Conservation (phyloP, 306 rosid genomes). For the Arachis hypogaea region DNA sequence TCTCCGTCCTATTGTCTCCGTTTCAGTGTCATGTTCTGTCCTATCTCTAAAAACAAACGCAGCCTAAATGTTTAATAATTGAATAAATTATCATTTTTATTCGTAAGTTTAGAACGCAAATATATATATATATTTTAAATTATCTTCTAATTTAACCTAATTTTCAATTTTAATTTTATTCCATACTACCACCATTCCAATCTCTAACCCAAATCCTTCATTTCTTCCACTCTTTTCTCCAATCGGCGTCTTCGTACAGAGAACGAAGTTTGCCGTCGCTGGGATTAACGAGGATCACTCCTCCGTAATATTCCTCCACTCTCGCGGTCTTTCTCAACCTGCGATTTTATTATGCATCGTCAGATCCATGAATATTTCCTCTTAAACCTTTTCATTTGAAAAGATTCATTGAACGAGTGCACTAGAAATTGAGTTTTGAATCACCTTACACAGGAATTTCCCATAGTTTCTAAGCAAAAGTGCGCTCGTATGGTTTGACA, state of each 20-base stretch:
- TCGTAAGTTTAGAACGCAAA: too few relatives aligned
- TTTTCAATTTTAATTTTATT: too few relatives aligned
- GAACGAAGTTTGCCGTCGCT: conserved; percentile 80
- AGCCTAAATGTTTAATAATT: too few relatives aligned
- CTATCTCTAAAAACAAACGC: too few relatives aligned
- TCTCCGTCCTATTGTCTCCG: too few relatives aligned
- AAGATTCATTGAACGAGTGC: background rate
- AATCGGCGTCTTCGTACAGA: conserved; percentile 63
- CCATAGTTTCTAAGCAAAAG: conserved; percentile 83
- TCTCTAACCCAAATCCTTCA: too few relatives aligned
- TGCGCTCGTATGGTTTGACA: conserved; percentile 71
- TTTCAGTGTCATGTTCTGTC: too few relatives aligned
- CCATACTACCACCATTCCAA: too few relatives aligned
- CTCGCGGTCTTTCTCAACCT: conserved; percentile 61
- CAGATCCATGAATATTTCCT: conserved; percentile 9
- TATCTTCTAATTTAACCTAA: too few relatives aligned
- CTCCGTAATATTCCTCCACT: conserved; percentile 79
- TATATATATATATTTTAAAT: too few relatives aligned
- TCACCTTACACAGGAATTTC: conserved; percentile 78
- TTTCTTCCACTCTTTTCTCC: conserved; percentile 46
- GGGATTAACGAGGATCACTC: conserved; percentile 76
- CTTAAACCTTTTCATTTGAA: background rate
- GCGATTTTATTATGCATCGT: background rate
- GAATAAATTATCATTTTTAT: too few relatives aligned
- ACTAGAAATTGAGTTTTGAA: background rate